phyloP scores from a whole-genome alignment of 495 filamentous ascomycete genomes.

The Aspergillus taichungensis region DNA sequence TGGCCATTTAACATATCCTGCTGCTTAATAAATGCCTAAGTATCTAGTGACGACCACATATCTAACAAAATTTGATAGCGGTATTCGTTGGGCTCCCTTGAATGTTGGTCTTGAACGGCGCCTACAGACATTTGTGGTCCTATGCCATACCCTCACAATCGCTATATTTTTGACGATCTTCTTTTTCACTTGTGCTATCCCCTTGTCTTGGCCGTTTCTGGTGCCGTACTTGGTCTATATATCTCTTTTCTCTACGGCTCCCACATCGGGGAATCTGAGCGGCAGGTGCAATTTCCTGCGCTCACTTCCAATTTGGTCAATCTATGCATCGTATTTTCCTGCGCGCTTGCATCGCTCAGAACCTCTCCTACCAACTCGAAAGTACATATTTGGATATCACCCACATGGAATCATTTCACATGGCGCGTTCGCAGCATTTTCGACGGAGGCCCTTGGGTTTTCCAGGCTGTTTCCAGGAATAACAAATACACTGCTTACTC shows the following conservation, averaged over 20 bases:
- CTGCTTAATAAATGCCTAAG: too few relatives aligned
- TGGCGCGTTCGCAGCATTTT: conserved; percentile 88
- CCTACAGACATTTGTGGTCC: conserved; percentile 77
- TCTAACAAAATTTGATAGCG: conserved; percentile 10
- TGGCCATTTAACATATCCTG: too few relatives aligned
- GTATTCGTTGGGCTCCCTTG: conserved; percentile 78
- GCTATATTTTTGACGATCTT: conserved; percentile 67
- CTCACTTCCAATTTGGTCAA: conserved; percentile 68
- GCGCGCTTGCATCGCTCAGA: conserved; percentile 76
- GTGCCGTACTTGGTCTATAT: conserved; percentile 84
- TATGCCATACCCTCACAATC: conserved; percentile 79
- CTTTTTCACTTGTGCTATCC: conserved; percentile 85
- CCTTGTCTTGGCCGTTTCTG: conserved; percentile 82
- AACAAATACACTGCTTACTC: conserved; percentile 79
- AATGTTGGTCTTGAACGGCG: conserved; percentile 79
- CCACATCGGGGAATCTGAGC: conserved; percentile 62
- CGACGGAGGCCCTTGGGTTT: conserved; percentile 85
- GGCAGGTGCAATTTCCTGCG: conserved; percentile 67
- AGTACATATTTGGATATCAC: conserved; percentile 98
- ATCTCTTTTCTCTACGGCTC: conserved; percentile 66
- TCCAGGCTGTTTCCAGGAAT: conserved; percentile 89
- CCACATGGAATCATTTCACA: conserved; percentile 96
- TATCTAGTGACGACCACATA: too few relatives aligned
- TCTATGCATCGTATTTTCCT: conserved; percentile 91
- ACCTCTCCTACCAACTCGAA: conserved; percentile 65